Percentiles rank a stretch among this genome's conserved stretches.
These are phyloP conservation scores for Fusarium guadeloupense DNA, from an alignment of 2,329 filamentous ascomycete species.

Conservation along the genomic window DNA sequence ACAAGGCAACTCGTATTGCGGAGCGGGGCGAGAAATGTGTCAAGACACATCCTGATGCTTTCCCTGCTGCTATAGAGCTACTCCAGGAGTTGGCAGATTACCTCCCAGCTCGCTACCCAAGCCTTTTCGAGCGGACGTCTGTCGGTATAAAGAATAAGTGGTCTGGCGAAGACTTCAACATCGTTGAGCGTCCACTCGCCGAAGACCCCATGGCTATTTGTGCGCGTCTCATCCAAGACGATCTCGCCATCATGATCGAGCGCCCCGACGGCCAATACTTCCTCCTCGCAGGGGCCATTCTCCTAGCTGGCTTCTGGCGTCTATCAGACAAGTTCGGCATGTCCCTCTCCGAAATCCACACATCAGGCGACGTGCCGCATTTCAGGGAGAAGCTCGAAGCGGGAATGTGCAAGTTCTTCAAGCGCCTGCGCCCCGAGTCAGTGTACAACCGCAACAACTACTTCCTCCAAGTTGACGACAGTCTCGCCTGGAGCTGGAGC, in stretches of 20 bases:
- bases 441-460: slow-evolving; percentile 79
- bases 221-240: slow-evolving; percentile 80
- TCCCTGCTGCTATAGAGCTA: slow-evolving; percentile 77
- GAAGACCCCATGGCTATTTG: slow-evolving; percentile 84
- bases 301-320: slow-evolving; percentile 86
- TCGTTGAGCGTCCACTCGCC: slow-evolving; percentile 67
- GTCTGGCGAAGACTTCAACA: slow-evolving; percentile 78
- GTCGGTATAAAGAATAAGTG: slow-evolving; percentile 75
- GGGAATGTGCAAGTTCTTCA: slow-evolving; percentile 85
- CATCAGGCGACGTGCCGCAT: slow-evolving; percentile 77
- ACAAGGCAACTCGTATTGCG: slow-evolving; percentile 73
- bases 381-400: slow-evolving; percentile 76
- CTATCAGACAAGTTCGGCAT: slow-evolving; percentile 84
- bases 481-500: slow-evolving; percentile 77
- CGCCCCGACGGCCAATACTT: slow-evolving; percentile 80
- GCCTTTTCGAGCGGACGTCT: slow-evolving; percentile 69
- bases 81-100: slow-evolving; percentile 77
- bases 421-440: slow-evolving; percentile 72
- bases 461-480: slow-evolving; percentile 86
- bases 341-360: slow-evolving; percentile 82
- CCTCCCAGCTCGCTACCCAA: slow-evolving; percentile 78
- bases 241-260: slow-evolving; percentile 86
- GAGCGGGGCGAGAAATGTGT: slow-evolving; percentile 75
- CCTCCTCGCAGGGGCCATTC: slow-evolving; percentile 77
- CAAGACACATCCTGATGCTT: slow-evolving; percentile 73